Evolutionary conservation across 139 green algal genomes (phyloP), one percentile per base, ranked within the genome.

Genomic region (Volvox africanus): DNA sequence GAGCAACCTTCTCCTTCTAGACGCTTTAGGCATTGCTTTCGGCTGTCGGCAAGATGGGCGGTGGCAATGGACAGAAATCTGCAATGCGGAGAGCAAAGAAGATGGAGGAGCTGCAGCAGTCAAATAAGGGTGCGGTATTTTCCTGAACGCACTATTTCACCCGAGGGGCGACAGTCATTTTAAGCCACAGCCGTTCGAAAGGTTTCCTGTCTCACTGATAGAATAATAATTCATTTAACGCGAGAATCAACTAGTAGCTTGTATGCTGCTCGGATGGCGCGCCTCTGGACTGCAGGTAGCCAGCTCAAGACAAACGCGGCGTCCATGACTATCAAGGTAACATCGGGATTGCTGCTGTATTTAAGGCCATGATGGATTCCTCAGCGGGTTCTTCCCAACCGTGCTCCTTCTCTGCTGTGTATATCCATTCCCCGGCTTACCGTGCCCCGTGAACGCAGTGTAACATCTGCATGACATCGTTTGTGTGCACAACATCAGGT

Each of bases 251-350:
- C 44, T 14, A 55, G 44, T 55, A 55, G 44, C 44, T 55, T 55
- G 44, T 55, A 55, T 55, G 11, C 65, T 12, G 35, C 78, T 14
- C 50, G 32, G 22, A 32, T 79, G 28, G 28, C 21, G 33, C 19
- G 44, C 21, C 1, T n/a, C 24, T 89, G 12, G 1, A 55, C 0
- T 62, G 73, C 73, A 91, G 87, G 87, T 55, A 80, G 61, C 61
- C 87, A 91, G 16, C 76, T 91, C 3, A 91, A 91, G 87, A 19
- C 61, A 1, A 91, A 91, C 76, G 16, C 21, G 1, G 76, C 76
- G 16, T 91, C 87, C 2, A 91, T 91, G 87, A 91, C 61, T 61
- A 86, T 91, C 61, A 91, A 91, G 87, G 87, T 91, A 85, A 21
- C 5, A 67, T 44, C 18, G 67, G 9, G 67, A 3, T 28, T 75